These are phyloP conservation scores for Leishmania tropica DNA, from an alignment of 208 protist species.

Conservation along the genomic window DNA sequence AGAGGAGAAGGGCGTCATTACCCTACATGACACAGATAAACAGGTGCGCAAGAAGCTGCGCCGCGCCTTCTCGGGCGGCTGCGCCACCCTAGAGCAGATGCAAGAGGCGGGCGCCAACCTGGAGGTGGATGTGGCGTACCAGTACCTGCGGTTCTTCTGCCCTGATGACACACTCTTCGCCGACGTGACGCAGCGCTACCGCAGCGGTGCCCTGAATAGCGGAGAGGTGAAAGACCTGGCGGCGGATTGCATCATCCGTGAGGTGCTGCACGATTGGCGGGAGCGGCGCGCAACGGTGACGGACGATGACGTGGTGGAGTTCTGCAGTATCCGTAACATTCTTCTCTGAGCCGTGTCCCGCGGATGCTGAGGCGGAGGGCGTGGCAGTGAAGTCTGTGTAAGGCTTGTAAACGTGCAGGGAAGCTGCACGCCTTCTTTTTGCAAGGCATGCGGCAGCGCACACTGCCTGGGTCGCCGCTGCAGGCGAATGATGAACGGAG, in stretches of 20 bases:
- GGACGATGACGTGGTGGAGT: slow-evolving; percentile 69
- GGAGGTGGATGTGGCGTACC: slow-evolving; percentile 95
- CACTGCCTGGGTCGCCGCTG: background rate
- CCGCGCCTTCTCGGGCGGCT: slow-evolving; percentile 97
- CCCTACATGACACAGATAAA: slow-evolving; percentile 95
- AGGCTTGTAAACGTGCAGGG: background rate
- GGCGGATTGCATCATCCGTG: slow-evolving; percentile 63
- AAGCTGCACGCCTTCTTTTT: background rate
- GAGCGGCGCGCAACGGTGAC: slow-evolving; percentile 62
- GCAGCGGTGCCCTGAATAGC: slow-evolving; percentile 71
- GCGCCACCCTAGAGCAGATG: slow-evolving; percentile 96
- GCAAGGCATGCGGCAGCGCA: background rate
- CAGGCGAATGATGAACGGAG: background rate
- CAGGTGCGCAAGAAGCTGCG: slow-evolving; percentile 96
- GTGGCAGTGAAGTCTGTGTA: background rate
- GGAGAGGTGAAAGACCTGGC: slow-evolving; percentile 80
- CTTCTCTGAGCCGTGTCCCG: slow-evolving; percentile 32
- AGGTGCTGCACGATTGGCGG: slow-evolving; percentile 74
- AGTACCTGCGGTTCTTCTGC: slow-evolving; percentile 97
- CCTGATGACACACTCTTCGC: slow-evolving; percentile 94
- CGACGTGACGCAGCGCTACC: slow-evolving; percentile 75
- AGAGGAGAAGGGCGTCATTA: slow-evolving; percentile 92
- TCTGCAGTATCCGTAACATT: slow-evolving; percentile 80
- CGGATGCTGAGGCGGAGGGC: background rate
- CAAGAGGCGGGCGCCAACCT: slow-evolving; percentile 91